Conservation (phyloP, 331 rosid species). For the Prunus yedoensis region DNA sequence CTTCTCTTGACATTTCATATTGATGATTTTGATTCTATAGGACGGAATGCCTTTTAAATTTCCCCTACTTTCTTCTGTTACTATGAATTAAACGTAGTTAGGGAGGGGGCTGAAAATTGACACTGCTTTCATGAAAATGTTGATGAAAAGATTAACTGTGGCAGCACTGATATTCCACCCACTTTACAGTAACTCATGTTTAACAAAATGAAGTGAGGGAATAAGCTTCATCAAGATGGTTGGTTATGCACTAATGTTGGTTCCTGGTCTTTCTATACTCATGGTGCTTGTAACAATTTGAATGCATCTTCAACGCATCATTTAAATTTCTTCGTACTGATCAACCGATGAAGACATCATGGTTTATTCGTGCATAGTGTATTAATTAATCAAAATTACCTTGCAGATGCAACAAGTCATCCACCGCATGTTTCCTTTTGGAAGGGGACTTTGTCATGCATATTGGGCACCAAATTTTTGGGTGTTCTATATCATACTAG, state of each 20-base stretch:
- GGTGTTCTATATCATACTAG: constrained; percentile 81
- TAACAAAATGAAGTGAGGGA: neutral
- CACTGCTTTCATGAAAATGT: neutral
- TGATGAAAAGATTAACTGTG: neutral
- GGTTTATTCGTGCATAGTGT: constrained; percentile 6
- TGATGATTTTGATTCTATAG: neutral
- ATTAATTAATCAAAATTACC: constrained; percentile 27
- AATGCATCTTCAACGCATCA: neutral
- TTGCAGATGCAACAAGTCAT: constrained; percentile 80
- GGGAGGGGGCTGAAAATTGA: neutral
- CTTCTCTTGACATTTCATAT: neutral
- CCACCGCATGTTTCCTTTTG: constrained; percentile 83
- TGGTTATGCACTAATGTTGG: neutral
- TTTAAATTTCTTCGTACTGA: neutral
- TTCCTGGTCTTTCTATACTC: neutral
- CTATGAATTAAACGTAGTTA: neutral
- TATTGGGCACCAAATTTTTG: constrained; percentile 97
- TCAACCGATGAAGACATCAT: neutral
- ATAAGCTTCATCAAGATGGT: neutral
- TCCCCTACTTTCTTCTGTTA: constrained; percentile 4
- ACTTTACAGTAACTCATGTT: neutral
- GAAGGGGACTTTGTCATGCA: constrained; percentile 98
- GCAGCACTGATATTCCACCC: neutral
- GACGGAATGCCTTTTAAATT: neutral
- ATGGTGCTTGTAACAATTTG: neutral